Base-by-base conservation (phyloP, 2,329 filamentous ascomycete genomes). In the Arthrobotrys iridis region DNA sequence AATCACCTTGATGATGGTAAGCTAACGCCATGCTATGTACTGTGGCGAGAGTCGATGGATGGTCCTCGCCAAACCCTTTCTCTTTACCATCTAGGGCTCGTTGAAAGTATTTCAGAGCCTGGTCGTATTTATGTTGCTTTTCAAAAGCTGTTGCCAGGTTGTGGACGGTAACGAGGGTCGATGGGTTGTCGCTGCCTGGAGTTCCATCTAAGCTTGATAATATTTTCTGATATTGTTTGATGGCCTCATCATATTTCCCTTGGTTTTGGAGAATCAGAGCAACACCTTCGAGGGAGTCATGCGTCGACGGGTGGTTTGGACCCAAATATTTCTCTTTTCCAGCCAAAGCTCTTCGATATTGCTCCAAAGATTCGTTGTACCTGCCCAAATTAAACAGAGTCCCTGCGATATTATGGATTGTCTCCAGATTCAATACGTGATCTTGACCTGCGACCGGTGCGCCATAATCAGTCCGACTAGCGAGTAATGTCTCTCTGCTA, bases 241-340 rank as follows among this genome's bases (percentile, higher is more conserved):
- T n/a, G 20, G 58, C 71, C 45, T 75, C 52, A 11, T 41, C 26
- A 43, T 70, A 77, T 20, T 58, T 33, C n/a, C 45, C 70, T 22
- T 73, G 62, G 1, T 18, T 15, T 6, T 41, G 1, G 10, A 62
- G 60, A 13, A 74, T 30, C 3, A 20, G 37, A 57, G 28, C 71
- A 13, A 52, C 26, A 63, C 8, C n/a, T n/a, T n/a, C n/a, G n/a
- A n/a, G n/a, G n/a, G n/a, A n/a, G n/a, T n/a, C n/a, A n/a, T n/a
- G n/a, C n/a, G 65, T 76, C 0, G 7, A 2, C 15, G 43, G 65
- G 28, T 76, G 43, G 43, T 48, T 15, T 24, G 35, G n/a, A 3
- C 71, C 71, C 0, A 58, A 28, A 4, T n/a, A 11, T 28, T 76
- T 66, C 18, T 76, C 55, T 7, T 15, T 33, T 0, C 65, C 45